phyloP scores from a whole-genome alignment of 345 rosid genomes.

The Populus euphratica region DNA sequence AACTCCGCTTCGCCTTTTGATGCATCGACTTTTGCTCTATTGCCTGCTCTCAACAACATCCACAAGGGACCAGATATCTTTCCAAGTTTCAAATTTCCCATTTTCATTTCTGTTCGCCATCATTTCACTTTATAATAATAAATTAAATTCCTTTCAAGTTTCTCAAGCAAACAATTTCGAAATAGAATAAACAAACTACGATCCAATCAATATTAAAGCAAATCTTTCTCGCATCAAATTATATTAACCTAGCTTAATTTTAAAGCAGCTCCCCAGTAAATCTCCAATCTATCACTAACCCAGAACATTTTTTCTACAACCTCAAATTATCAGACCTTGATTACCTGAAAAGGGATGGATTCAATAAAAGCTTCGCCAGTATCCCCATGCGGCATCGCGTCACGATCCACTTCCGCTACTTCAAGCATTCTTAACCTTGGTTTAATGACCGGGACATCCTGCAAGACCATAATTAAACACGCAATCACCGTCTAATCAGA shows the following conservation, averaged over 20 bases:
- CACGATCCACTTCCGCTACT: conserved; percentile 27
- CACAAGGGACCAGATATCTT: neutral
- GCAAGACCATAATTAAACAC: conserved; percentile 12
- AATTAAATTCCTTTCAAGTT: neutral
- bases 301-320: neutral
- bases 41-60: neutral
- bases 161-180: neutral
- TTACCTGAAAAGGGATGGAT: conserved; percentile 76
- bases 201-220: neutral
- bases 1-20: neutral
- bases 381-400: conserved; percentile 49
- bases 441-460: conserved; percentile 54
- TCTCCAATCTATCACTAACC: neutral
- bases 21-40: neutral
- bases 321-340: neutral
- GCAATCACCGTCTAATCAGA: neutral
- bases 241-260: neutral
- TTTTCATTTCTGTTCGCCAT: neutral
- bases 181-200: neutral
- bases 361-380: conserved; percentile 58
- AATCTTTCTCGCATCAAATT: neutral
- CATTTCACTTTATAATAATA: neutral
- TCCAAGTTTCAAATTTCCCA: neutral
- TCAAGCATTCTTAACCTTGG: conserved; percentile 58
- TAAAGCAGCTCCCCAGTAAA: neutral